Conservation (phyloP, 2,329 filamentous ascomycete genomes). For the Microascus cirrosus region DNA sequence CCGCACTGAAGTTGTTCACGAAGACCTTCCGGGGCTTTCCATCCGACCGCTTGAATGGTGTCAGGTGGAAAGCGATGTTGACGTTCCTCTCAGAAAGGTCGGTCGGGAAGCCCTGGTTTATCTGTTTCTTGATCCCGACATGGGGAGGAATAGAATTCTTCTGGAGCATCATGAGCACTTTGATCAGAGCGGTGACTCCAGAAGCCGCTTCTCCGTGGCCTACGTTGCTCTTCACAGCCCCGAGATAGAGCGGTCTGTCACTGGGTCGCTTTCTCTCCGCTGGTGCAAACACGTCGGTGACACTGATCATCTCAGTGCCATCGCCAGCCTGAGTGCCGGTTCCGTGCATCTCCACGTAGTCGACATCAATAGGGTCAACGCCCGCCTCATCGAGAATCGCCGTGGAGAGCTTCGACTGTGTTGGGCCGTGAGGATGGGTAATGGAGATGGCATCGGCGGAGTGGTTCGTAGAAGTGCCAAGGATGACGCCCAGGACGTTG, state of each 20-base stretch:
- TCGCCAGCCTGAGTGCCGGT: conserved; percentile 83
- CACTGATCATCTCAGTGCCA: conserved; percentile 69
- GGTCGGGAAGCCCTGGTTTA: conserved; percentile 48
- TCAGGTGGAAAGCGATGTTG: conserved; percentile 43
- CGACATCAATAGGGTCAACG: conserved; percentile 64
- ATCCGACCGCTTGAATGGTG: conserved; percentile 35
- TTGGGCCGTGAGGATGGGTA: conserved; percentile 69
- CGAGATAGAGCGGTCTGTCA: conserved; percentile 46
- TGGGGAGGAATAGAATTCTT: conserved; percentile 54
- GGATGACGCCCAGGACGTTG: conserved; percentile 64
- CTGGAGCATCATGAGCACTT: conserved; percentile 54
- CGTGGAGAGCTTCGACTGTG: conserved; percentile 61
- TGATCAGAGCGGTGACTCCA: conserved; percentile 50
- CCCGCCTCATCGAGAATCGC: conserved; percentile 61
- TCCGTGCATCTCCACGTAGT: conserved; percentile 83
- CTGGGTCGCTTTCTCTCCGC: conserved; percentile 30
- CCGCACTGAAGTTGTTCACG: conserved; percentile 61
- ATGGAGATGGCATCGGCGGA: conserved; percentile 74
- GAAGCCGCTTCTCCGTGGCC: conserved; percentile 53
- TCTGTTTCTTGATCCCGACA: conserved; percentile 52
- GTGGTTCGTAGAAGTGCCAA: conserved; percentile 69
- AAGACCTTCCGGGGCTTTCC: conserved; percentile 36
- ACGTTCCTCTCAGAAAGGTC: conserved; percentile 47
- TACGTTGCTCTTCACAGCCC: conserved; percentile 53
- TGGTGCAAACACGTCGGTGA: conserved; percentile 45